Evolutionary conservation across 192 early-diverging fungal genomes (phyloP), one percentile per base, ranked within the genome.

Genomic region (Coemansia javaensis): DNA sequence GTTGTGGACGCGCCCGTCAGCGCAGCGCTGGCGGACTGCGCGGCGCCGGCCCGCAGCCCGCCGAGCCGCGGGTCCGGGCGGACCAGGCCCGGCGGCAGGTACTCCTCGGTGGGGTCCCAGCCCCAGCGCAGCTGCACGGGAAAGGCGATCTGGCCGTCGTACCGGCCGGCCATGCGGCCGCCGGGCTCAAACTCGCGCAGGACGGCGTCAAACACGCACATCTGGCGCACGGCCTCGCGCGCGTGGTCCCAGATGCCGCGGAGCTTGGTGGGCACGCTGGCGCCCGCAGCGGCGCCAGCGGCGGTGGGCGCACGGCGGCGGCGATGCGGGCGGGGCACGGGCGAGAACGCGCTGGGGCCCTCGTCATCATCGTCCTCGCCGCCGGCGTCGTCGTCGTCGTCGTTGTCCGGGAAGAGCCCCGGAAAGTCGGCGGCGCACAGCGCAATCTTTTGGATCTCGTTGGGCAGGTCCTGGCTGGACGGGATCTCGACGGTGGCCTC

Each of bases 401-500:
- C 24, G 24, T 6, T 25, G 24, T 25, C 24, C 3, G 24, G 8
- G 7, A 9, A 9, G 1, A 10, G 1, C 5, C 5, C 7, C 28
- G 28, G 28, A n/a, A 53, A 45, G 34, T 50, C 54, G 2, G 32
- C 27, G 8, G 27, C 18, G 8, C 40, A 7, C 12, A 75, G 39
- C 1, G 66, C 43, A 7, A 70, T 56, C 47, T 66, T 65, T 16
- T 66, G 73, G 28, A 74, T 75, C 49, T 65, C 63, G 49, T 71
- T 47, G 14, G 77, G 77, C 31, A 77, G 38, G 7, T 66, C 67
- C 33, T 66, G 46, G 10, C 46, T 53, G 13, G 47, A 47, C 14
- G 83, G 79, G 3, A 79, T 74, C 36, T 58, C 56, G 25, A 86
- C 67, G 2, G 68, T 65, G 0, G 80, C 53, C 16, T 39, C 49